These are phyloP conservation scores for Selenicereus undatus DNA, from an alignment of 148 eudicot genomes.

Conservation along the genomic window DNA sequence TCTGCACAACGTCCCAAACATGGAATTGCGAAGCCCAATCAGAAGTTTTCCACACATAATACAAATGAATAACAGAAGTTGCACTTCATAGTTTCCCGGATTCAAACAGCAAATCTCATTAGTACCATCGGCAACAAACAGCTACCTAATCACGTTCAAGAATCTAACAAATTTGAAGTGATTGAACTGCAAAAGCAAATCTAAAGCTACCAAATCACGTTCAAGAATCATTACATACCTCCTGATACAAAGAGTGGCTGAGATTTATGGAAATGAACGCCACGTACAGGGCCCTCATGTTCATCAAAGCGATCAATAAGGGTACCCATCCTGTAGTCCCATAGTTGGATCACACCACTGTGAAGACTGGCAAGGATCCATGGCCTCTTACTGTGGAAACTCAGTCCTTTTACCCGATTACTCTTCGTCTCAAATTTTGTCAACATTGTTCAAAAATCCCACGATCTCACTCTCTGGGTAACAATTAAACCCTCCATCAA, in stretches of 20 bases:
- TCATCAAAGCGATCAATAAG: constrained; percentile 86
- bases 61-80: background rate
- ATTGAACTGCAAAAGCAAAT: background rate
- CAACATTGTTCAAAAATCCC: constrained; percentile 50
- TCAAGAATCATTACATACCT: constrained; percentile 31
- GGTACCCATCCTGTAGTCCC: constrained; percentile 97
- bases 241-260: constrained; percentile 94
- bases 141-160: background rate
- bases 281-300: constrained; percentile 96
- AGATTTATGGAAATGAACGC: constrained; percentile 79
- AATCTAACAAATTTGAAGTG: background rate
- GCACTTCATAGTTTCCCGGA: background rate
- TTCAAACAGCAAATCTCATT: background rate
- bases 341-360: constrained; percentile 92
- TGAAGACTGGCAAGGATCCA: constrained; percentile 97
- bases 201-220: no score
- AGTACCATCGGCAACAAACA: constrained; percentile 5
- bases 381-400: constrained; percentile 85
- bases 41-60: background rate
- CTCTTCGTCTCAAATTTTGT: constrained; percentile 96
- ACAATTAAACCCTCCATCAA: constrained; percentile 7
- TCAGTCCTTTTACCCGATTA: constrained; percentile 89
- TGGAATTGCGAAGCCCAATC: background rate
- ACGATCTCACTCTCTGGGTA: constrained; percentile 23
- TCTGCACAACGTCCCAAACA: background rate